Evolutionary conservation across 1,284 basidiomycete species (phyloP).

Genomic region (Ceratorhiza oryzae-sativae): DNA sequence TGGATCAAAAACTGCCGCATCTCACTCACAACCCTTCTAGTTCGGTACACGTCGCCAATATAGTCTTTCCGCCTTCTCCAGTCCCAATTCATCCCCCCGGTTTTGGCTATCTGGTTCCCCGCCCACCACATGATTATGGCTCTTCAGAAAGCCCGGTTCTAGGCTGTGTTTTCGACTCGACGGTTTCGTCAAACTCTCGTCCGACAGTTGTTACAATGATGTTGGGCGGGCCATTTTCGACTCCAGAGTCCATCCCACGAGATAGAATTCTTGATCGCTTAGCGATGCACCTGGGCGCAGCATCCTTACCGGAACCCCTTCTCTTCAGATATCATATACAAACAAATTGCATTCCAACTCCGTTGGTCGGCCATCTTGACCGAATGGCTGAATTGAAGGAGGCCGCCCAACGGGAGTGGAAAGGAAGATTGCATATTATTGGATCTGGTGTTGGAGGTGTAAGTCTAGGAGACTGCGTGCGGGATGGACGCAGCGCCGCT

Average conservation of each 20-base stretch:
- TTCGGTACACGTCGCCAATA: slow-evolving; percentile 74
- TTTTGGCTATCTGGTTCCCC: slow-evolving; percentile 94
- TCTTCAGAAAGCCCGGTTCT: slow-evolving; percentile 58
- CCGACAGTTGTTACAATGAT: slow-evolving; percentile 87
- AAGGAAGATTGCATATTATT: slow-evolving; percentile 70
- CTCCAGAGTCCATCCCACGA: slow-evolving; percentile 55
- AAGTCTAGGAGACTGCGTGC: slow-evolving; percentile 89
- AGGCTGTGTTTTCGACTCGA: slow-evolving; percentile 86
- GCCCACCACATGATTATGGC: slow-evolving; percentile 63
- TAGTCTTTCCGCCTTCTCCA: slow-evolving; percentile 66
- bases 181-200: slow-evolving; percentile 65
- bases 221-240: slow-evolving; percentile 77
- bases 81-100: slow-evolving; percentile 74
- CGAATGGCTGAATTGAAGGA: slow-evolving; percentile 69
- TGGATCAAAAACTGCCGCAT: slow-evolving; percentile 54
- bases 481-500: slow-evolving; percentile 63
- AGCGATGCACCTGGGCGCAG: slow-evolving; percentile 46
- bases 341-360: slow-evolving; percentile 82
- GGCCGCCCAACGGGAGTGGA: slow-evolving; percentile 60
- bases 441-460: slow-evolving; percentile 91
- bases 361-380: slow-evolving; percentile 73
- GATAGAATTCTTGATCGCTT: slow-evolving; percentile 56
- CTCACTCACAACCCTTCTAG: slow-evolving; percentile 66
- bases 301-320: slow-evolving; percentile 64
- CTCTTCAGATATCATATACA: slow-evolving; percentile 66